Base-by-base conservation (phyloP, 176 grass and related monocot species). In the Luzula sylvatica region DNA sequence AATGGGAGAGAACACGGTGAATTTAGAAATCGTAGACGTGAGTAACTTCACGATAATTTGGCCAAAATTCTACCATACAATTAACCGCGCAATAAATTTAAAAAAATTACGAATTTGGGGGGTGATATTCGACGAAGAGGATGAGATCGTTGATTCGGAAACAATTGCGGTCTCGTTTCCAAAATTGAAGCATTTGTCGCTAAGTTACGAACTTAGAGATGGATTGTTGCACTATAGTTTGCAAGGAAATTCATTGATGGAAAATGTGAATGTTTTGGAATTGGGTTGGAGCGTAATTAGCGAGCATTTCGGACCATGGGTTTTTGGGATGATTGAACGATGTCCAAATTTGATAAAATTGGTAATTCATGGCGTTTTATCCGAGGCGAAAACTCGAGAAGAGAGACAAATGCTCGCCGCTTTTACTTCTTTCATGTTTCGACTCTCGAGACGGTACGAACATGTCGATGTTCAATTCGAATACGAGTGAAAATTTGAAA, bases 331-430 rank as follows among this genome's bases (percentile, higher is more conserved):
- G 85, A 82, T 98, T 50, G 85, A 80, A 70, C 89, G 74, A 70
- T 90, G 92, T 47, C 92, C 85, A 52, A 86, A 98, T 70, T 79
- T 98, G 26, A 98, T 90, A 72, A 98, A 90, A 61, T 79, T 90
- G 63, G 72, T 98, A 20, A 90, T 98, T 46, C 92, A 90, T 77
- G 81, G 85, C 71, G 81, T 86, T 66, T 68, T 90, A 67, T 90
- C 85, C 23, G 81, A 98, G 65, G 75, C 81, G 40, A 98, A 88
- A 98, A 90, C 81, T 8, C 68, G 75, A 12, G 85, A 98, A 74
- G 78, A 98, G 65, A 75, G 75, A 26, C 86, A 87, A 35, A 83
- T 83, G 57, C 50, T 86, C 50, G 78, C 81, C 65, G 86, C 26
- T 77, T 89, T 96, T 46, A 80, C 78, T 61, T 89, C 81, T 16